Evolutionary conservation across 768 basidiomycete species (phyloP).

Genomic region (Rhodotorula taiwanensis): DNA sequence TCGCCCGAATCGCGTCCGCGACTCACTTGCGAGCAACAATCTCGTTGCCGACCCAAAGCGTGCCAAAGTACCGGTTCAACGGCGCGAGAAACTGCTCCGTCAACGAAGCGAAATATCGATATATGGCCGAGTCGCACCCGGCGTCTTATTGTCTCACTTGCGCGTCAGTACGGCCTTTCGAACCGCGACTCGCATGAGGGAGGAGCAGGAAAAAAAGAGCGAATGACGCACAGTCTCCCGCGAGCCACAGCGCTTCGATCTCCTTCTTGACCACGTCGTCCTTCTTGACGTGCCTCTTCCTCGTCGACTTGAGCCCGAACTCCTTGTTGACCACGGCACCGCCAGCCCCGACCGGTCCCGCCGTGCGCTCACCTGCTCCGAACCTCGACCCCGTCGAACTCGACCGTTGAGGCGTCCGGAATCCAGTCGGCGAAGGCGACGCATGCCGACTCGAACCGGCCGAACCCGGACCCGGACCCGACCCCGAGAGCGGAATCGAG

Average conservation of each 20-base stretch:
- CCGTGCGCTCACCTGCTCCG: slow-evolving; percentile 3
- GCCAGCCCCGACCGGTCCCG: not conserved
- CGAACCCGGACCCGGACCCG: too few species aligned
- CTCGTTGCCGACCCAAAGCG: slow-evolving; percentile 57
- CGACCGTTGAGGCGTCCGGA: not conserved
- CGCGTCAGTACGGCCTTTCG: too few species aligned
- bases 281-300: slow-evolving; percentile 38
- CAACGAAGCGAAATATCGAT: slow-evolving; percentile 73
- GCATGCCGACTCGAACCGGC: not conserved
- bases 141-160: too few species aligned
- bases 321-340: slow-evolving; percentile 6
- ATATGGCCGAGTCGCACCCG: slow-evolving; percentile 43
- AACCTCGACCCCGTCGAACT: not conserved
- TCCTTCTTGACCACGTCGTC: slow-evolving; percentile 20
- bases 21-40: not conserved
- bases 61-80: slow-evolving; percentile 81
- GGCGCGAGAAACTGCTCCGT: slow-evolving; percentile 82
- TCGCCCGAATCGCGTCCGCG: too few species aligned
- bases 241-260: slow-evolving; percentile 17
- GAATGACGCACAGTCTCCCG: slow-evolving; percentile 33
- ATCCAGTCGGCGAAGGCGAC: too few species aligned
- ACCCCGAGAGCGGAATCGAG: too few species aligned
- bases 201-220: too few species aligned
- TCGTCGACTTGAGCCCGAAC: slow-evolving; percentile 30
- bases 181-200: not conserved